Evolutionary conservation across 2,329 filamentous ascomycete genomes (phyloP).

Genomic region (Verticillium klebahnii): DNA sequence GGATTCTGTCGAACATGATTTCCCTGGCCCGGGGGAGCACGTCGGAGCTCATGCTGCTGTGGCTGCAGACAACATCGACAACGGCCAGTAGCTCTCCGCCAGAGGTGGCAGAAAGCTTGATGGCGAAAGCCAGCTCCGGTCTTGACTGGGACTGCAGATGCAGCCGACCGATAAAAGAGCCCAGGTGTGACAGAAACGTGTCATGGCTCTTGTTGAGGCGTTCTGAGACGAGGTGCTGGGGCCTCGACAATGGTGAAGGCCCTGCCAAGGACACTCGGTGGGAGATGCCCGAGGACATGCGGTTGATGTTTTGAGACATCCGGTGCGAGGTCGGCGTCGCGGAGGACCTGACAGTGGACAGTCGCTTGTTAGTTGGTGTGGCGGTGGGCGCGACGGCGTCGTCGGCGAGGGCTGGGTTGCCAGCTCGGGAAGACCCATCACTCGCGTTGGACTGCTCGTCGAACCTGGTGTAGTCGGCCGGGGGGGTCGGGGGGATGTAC

Average conservation of each 20-base stretch:
- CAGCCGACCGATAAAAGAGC: conserved; percentile 84
- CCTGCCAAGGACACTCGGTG: conserved; percentile 76
- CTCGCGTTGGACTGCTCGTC: conserved; percentile 28
- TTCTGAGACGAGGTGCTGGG: conserved; percentile 76
- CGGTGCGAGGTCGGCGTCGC: conserved; percentile 23
- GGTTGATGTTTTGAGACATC: conserved; percentile 36
- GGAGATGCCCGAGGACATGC: conserved; percentile 51
- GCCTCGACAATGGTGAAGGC: conserved; percentile 56
- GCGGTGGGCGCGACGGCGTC: conserved; percentile 30
- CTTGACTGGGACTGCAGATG: conserved; percentile 91
- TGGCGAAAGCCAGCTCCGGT: conserved; percentile 74
- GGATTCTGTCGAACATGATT: conserved; percentile 74
- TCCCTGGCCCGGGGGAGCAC: conserved; percentile 65
- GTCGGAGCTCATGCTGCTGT: conserved; percentile 64
- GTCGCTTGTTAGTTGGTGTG: conserved; percentile 36
- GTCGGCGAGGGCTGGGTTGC: conserved; percentile 20
- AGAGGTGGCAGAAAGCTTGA: conserved; percentile 77
- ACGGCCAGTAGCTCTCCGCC: conserved; percentile 76
- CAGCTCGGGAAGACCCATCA: conserved; percentile 36
- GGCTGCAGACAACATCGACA: conserved; percentile 76
- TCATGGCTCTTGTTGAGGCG: conserved; percentile 78
- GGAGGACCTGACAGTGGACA: conserved; percentile 38
- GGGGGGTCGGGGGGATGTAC: conserved; percentile 58
- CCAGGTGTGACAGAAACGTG: conserved; percentile 82
- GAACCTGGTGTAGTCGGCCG: conserved; percentile 51